Evolutionary conservation across 2,329 filamentous ascomycete species (phyloP), one percentile per base, ranked within the genome.

Genomic region (Chaetomiaceae sp.): DNA sequence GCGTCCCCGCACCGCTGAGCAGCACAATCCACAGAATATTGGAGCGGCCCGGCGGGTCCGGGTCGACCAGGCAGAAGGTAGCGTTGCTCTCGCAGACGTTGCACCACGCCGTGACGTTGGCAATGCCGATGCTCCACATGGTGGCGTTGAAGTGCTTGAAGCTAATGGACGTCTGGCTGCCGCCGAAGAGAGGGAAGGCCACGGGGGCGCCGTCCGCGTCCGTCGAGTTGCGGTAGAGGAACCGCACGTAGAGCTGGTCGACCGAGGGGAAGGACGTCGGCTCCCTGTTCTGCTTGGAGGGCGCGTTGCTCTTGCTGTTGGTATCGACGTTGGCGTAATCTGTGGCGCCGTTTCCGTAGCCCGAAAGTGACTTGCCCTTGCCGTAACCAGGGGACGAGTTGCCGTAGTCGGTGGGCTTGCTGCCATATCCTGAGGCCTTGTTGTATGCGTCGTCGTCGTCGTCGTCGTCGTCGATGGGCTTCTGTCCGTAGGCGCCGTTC

Each of bases 211-310:
- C 60, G 4, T 60, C 58, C 1, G 56, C 17, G 17, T 38, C 68
- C 64, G 6, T 72, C 69, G 45, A 69, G 34, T 73, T 71, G 26
- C 74, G 71, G 63, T 79, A 81, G 3, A 74, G 60, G 58, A 82
- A 78, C n/a, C 78, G 72, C 4, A 82, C 71, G 47, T 63, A 68
- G 14, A 81, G 63, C 17, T 74, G 65, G 9, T 66, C 57, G 0
- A 54, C 46, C 2, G 52, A 38, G 0, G 69, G 68, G 42, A 60
- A 64, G 1, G 29, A n/a, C n/a, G n/a, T n/a, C n/a, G n/a, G n/a
- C n/a, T n/a, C n/a, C n/a, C 12, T 2, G n/a, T 32, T 3, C 12
- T 15, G 29, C n/a, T 32, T n/a, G n/a, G n/a, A n/a, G n/a, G n/a
- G n/a, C n/a, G n/a, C n/a, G 14, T 14, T 32, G 29, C 29, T 32